Base-by-base conservation (phyloP, 2,329 filamentous ascomycete genomes). In the Coniella lustricola region DNA sequence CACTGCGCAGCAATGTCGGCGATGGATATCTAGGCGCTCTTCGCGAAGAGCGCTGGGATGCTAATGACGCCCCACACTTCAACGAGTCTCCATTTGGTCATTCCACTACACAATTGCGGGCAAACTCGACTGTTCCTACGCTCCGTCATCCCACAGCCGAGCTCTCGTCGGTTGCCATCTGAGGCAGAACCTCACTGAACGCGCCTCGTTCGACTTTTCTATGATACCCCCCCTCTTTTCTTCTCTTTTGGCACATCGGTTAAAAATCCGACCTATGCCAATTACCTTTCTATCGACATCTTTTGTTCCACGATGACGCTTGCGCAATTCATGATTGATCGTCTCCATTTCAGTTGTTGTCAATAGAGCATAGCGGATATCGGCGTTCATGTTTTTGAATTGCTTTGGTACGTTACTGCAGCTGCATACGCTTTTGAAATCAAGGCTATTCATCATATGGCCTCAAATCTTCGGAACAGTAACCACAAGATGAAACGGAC, bases 11-110 rank as follows among this genome's bases (percentile, higher is more conserved):
- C 60, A 88, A 91, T 60, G 84, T 95, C 55, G 90, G 90, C 29
- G 88, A 83, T 58, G 86, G 83, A 33, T 98, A 95, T 77, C 76
- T 98, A 34, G 90, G 83, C 54, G 88, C 87, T 13, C 72, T 97
- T 44, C 85, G 86, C 52, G 90, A 95, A 59, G 87, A 93, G 63
- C 74, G 69, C 36, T 83, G 80, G 79, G 74, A 81, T 53, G 57
- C 69, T 7, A 65, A 65, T 39, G 63, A 65, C 13, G 57, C 63
- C 12, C 58, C 67, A 10, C 59, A 67, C 21, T 74, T 68, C 43
- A 59, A 63, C 21, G 58, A 64, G n/a, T 58, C 64, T 16, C 66
- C 67, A 31, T 72, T 70, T 46, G 55, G 61, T 46, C 61, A 56
- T 43, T 50, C 63, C 25, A 50, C 61, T 20, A 64, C 69, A 17